phyloP scores from a whole-genome alignment of 2,329 filamentous ascomycete genomes.

The Zymoseptoria brevis region DNA sequence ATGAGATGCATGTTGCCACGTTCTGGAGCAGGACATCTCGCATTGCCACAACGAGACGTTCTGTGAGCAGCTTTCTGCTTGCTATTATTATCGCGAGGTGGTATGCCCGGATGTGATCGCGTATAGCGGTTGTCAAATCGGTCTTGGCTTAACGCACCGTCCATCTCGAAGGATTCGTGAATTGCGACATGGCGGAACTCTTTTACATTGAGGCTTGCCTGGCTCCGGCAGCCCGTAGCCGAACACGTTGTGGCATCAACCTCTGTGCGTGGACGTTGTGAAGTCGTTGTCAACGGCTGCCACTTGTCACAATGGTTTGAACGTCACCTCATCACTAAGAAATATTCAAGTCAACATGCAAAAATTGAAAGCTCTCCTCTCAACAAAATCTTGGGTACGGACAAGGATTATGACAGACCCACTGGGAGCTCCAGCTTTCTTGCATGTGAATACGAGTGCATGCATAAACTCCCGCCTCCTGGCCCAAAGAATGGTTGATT shows the following conservation, averaged over 20 bases:
- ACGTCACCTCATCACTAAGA: background rate
- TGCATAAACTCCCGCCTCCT: background rate
- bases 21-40: background rate
- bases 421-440: background rate
- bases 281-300: background rate
- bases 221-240: background rate
- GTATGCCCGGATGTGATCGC: background rate
- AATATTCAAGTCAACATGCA: background rate
- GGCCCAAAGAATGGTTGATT: background rate
- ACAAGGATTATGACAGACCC: background rate
- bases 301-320: background rate
- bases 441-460: background rate
- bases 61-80: background rate
- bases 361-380: background rate
- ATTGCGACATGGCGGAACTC: background rate
- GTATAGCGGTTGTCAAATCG: background rate
- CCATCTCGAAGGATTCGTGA: background rate
- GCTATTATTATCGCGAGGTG: background rate
- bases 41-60: background rate
- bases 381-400: background rate
- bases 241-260: background rate
- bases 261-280: background rate
- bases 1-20: background rate
- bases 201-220: background rate
- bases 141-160: background rate